Conservation (phyloP, 805 yeast species). For the Candida montana region DNA sequence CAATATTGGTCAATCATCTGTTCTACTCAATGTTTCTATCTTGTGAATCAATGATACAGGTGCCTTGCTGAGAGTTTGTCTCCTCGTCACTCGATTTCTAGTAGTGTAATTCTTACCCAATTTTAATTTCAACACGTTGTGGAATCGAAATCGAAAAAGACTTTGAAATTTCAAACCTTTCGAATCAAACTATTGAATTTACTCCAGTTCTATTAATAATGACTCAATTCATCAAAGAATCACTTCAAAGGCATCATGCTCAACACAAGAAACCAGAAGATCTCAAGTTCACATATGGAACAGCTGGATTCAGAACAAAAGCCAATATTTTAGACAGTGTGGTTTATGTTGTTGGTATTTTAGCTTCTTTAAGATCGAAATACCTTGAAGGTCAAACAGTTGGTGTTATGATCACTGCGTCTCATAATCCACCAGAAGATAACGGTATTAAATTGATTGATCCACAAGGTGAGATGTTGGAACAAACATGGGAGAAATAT, state of each 20-base stretch:
- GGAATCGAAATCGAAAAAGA: no score
- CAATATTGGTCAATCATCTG: no score
- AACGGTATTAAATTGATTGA: constrained; percentile 94
- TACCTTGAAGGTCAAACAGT: constrained; percentile 59
- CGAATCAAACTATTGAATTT: no score
- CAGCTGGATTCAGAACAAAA: constrained; percentile 90
- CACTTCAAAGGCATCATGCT: constrained; percentile 11
- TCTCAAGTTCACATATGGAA: constrained; percentile 67
- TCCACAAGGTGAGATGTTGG: constrained; percentile 88
- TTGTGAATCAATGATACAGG: no score
- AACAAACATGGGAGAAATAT: constrained; percentile 72
- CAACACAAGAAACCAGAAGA: constrained; percentile 37
- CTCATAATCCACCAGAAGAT: constrained; percentile 89
- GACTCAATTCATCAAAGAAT: constrained; percentile 12
- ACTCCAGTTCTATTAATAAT: neutral
- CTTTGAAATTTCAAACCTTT: no score
- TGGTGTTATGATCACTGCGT: constrained; percentile 97
- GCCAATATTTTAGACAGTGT: constrained; percentile 72
- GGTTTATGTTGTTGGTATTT: constrained; percentile 73
- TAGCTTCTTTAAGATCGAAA: constrained; percentile 82
- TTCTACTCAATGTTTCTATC: no score
- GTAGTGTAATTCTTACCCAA: no score
- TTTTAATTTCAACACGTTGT: no score
- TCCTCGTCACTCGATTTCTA: no score
- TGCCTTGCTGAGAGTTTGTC: no score